Evolutionary conservation across 2,329 filamentous ascomycete species (phyloP), one percentile per base, ranked within the genome.

Genomic region (Hypoxylon sp.): DNA sequence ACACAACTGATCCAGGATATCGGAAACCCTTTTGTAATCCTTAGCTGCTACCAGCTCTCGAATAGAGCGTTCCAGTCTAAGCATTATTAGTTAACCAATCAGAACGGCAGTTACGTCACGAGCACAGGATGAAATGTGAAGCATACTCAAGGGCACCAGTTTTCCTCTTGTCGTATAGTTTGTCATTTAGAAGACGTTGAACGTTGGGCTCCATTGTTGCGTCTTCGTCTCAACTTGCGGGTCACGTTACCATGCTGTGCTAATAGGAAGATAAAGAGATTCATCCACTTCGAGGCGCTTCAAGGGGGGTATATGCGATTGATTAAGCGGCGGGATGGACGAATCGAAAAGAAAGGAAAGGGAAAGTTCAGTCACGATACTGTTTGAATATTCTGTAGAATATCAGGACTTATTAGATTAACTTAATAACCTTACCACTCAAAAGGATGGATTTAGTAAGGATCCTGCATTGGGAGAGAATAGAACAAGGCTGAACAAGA

Each of bases 161-260:
- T 82, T 99, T 99, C 79, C 97, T 90, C 85, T 97, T 97, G 80
- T 99, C 96, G 81, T 99, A 99, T 78, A 98, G 91, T 88, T 98
- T 99, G 84, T 99, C 96, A 80, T 97, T 97, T 79, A 99, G 86
- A 74, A 94, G 88, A 75, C 95, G 93, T 82, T 97, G 94, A 79
- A 98, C 93, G 79, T 90, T 91, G 77, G 88, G 86, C 84, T 98
- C 95, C 94, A 98, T 98, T 76, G 65, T 77, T 76, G 64, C 44
- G 61, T 63, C 51, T 59, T 63, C 42, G 53, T 57, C 33, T 35
- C 47, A 11, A 52, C 55, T 65, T 59, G 58, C 54, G 55, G 42
- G 51, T 50, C 55, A 70, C 58, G 48, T 64, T 60, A 60, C 37
- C 69, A 69, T 69, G 58, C 58, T 52, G 65, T 35, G 54, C 39